Conservation (phyloP, 2,329 filamentous ascomycete species). For the Ascosphaera pollenicola region DNA sequence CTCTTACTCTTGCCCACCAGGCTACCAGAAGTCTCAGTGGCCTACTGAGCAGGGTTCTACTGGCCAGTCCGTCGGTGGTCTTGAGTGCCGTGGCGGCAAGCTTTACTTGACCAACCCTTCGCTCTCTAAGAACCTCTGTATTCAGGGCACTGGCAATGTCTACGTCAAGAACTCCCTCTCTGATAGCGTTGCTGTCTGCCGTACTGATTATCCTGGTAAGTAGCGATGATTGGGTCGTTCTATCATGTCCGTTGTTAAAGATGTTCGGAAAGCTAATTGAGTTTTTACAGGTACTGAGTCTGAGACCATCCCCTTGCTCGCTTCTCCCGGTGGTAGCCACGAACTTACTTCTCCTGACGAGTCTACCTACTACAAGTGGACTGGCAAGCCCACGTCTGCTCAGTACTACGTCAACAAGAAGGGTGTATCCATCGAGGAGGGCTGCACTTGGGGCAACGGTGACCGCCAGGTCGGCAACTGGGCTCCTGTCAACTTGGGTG, state of each 20-base stretch:
- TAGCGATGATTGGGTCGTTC: neutral
- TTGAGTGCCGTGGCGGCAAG: constrained; percentile 52
- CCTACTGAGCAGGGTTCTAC: constrained; percentile 53
- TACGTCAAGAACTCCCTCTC: constrained; percentile 52
- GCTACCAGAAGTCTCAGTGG: constrained; percentile 88
- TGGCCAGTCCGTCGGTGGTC: constrained; percentile 69
- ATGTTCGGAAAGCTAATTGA: neutral
- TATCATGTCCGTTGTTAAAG: neutral
- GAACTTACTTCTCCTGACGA: constrained; percentile 56
- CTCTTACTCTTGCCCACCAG: constrained; percentile 80
- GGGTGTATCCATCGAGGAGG: constrained; percentile 37
- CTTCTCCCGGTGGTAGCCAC: constrained; percentile 34
- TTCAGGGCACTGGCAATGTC: constrained; percentile 46
- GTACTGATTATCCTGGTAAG: constrained; percentile 81
- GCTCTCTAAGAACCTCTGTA: constrained; percentile 50
- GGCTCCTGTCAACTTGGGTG: constrained; percentile 68
- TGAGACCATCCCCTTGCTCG: constrained; percentile 59
- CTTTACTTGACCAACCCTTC: constrained; percentile 52
- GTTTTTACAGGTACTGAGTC: constrained; percentile 40
- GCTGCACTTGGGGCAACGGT: constrained; percentile 54
- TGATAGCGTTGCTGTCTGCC: constrained; percentile 53
- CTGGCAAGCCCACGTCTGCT: constrained; percentile 53
- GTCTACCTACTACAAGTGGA: constrained; percentile 53
- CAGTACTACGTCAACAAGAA: constrained; percentile 94
- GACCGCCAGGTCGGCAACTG: constrained; percentile 50